phyloP scores from a whole-genome alignment of 1,284 basidiomycete genomes.

The Coniophora puteana region DNA sequence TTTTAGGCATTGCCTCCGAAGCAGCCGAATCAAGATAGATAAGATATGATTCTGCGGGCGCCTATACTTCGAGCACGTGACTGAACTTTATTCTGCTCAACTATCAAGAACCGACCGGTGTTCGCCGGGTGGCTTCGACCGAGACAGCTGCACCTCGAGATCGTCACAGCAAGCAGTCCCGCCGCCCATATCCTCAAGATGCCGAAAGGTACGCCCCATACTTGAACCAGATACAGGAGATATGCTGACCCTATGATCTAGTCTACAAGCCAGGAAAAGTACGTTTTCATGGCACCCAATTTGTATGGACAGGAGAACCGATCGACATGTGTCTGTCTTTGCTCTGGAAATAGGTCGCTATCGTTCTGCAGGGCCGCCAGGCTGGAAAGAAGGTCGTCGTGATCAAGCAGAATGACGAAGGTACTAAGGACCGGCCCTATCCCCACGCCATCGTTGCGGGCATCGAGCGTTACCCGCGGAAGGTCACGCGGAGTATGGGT shows the following conservation, averaged over 20 bases:
- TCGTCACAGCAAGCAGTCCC: conserved; percentile 12
- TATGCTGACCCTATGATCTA: conserved; percentile 35
- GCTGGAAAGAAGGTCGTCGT: conserved; percentile 93
- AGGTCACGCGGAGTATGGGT: conserved; percentile 95
- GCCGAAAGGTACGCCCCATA: conserved; percentile 25
- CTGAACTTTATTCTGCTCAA: conserved; percentile 11
- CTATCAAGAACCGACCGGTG: conserved; percentile 22
- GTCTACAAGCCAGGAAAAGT: conserved; percentile 99
- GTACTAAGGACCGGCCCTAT: conserved; percentile 87
- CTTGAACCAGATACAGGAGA: background rate
- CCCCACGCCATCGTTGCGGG: conserved; percentile 96
- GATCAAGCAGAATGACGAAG: conserved; percentile 86
- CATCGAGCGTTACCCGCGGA: conserved; percentile 93
- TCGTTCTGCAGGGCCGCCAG: conserved; percentile 95
- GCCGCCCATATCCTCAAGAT: conserved; percentile 27
- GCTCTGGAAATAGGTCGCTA: conserved; percentile 63
- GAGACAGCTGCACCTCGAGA: conserved; percentile 4
- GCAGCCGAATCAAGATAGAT: no score
- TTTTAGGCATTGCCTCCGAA: no score
- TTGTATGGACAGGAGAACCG: conserved; percentile 5
- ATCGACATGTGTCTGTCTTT: conserved; percentile 9
- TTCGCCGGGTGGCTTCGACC: conserved; percentile 27
- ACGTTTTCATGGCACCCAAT: conserved; percentile 15
- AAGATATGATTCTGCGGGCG: no score
- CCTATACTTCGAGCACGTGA: no score